Percentiles rank a stretch among this genome's conserved stretches.
Conservation (phyloP, 805 yeast species). For the Saccharomycopsis guyanensis region DNA sequence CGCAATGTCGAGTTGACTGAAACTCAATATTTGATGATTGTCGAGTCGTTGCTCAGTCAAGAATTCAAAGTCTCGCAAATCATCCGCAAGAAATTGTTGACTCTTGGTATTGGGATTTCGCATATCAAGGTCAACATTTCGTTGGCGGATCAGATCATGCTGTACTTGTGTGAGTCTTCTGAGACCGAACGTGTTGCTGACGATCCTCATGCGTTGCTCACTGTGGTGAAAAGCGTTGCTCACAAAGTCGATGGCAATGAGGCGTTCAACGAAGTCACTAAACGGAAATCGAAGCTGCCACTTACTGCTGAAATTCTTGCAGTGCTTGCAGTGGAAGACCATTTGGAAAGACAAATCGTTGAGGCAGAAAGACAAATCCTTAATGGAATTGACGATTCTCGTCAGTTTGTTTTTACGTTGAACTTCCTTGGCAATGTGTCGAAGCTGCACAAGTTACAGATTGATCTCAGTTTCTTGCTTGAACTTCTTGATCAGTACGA, state of each 20-base stretch:
- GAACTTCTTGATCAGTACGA: constrained; percentile 6
- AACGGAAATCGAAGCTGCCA: not conserved
- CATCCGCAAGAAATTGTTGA: constrained; percentile 8
- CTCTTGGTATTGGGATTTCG: constrained; percentile 8
- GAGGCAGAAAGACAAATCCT: constrained; percentile 11
- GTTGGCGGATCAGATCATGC: constrained; percentile 18
- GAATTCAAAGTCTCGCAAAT: constrained; percentile 2
- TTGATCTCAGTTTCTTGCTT: constrained; percentile 14
- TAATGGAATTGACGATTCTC: not conserved
- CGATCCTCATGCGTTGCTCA: constrained; percentile 5
- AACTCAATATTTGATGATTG: not conserved
- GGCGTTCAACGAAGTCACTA: constrained; percentile 13
- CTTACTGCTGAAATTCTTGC: constrained; percentile 13
- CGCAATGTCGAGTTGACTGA: not conserved
- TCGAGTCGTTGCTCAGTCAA: constrained; percentile 9
- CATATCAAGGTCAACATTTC: constrained; percentile 12
- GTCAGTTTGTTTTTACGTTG: constrained; percentile 10
- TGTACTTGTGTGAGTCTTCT: constrained; percentile 5
- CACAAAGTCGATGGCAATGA: constrained; percentile 16
- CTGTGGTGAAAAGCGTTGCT: constrained; percentile 3
- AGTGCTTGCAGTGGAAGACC: constrained; percentile 11
- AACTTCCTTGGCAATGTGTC: constrained; percentile 18
- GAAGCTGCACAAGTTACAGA: constrained; percentile 10
- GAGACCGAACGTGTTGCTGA: not conserved
- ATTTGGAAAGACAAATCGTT: constrained; percentile 6